Evolutionary conservation across 306 rosid genomes (phyloP).

Genomic region (Lithocarpus polystachyus): DNA sequence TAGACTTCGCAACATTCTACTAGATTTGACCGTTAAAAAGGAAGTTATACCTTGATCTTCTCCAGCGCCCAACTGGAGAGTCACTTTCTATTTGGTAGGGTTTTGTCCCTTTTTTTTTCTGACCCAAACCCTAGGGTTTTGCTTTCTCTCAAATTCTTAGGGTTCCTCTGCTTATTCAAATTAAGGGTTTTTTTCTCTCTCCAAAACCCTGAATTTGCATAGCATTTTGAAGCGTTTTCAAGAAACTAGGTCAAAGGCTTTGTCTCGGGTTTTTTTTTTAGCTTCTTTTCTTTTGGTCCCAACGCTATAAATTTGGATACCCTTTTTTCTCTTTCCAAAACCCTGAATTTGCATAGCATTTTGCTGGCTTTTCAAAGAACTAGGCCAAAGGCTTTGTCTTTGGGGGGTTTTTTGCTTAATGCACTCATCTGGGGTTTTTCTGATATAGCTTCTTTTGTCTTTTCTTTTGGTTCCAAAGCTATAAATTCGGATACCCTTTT

Average conservation of each 20-base stretch:
- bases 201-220: conserved; percentile 13
- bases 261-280: neutral
- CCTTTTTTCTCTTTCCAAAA: neutral
- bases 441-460: neutral
- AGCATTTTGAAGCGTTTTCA: conserved; percentile 8
- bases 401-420: neutral
- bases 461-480: neutral
- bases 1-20: conserved; percentile 3
- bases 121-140: conserved; percentile 21
- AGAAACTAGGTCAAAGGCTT: conserved; percentile 10
- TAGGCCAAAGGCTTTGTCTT: conserved; percentile 8
- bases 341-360: conserved; percentile 12
- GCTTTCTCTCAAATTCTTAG: neutral
- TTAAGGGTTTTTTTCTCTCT: conserved; percentile 1
- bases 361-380: conserved; percentile 12
- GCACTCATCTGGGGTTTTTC: neutral
- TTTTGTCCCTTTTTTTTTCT: conserved; percentile 1
- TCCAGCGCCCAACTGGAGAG: neutral
- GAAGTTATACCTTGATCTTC: conserved; percentile 25
- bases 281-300: neutral
- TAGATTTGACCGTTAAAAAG: conserved; percentile 37
- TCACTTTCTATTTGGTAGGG: conserved; percentile 19
- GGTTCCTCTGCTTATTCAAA: neutral
- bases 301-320: neutral
- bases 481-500: neutral